Evolutionary conservation across 768 basidiomycete species (phyloP), one percentile per base, ranked within the genome.

Genomic region (Mycena albidolilacea): DNA sequence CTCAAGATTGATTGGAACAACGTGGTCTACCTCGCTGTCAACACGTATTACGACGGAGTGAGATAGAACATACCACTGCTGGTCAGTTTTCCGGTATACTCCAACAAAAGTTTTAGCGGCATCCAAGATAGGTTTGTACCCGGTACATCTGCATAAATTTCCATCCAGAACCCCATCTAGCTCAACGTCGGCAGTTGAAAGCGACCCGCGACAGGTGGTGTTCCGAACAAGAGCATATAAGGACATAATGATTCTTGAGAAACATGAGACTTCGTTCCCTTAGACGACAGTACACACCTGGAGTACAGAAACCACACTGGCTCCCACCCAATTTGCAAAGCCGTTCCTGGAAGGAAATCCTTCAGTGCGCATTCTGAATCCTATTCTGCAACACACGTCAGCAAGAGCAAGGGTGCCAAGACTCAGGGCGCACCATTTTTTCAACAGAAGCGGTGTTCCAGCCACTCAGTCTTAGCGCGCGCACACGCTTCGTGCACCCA

Each of bases 51-150:
- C n/a, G 39, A 52, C 10, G 7, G 46, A 48, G 10, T 11, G 9
- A 8, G 44, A n/a, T 15, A 17, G 4, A 69, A 64, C 70, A 38
- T 15, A 75, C 73, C 70, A 52, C 35, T 21, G 35, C 46, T 30
- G 7, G 50, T 68, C 41, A 61, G 19, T 23, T 66, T 67, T 17
- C 54, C 69, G 9, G 67, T 57, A 69, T 76, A 76, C 38, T 76
- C 75, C 75, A 7, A 76, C 75, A 23, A 76, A 76, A 17, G 75
- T 76, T 58, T 76, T 76, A 9, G 75, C 75, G 12, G 75, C 72
- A 72, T 76, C 75, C 5, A 76, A 60, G 41, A 76, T 76, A 3
- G 75, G 72, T 50, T 76, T 76, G 41, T 76, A 76, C 9, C 75
- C 75, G 0, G 75, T 76, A 30, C 75, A 76, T 43, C 75, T 35